Base-by-base conservation (phyloP, 192 early-diverging fungal species). In the Backusella psychrophila region DNA sequence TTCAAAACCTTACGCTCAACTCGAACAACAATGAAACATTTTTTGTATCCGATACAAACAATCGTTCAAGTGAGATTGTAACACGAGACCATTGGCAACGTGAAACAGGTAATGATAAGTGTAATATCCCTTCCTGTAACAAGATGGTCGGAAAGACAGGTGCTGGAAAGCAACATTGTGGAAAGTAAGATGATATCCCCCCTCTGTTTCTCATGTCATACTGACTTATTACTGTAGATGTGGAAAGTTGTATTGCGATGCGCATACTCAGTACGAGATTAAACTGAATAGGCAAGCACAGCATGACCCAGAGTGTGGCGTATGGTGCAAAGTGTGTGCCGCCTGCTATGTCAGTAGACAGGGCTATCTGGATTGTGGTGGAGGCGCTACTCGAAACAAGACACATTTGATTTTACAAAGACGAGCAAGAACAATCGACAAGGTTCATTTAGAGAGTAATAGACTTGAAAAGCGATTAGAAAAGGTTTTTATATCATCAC, bases 391-490 rank as follows among this genome's bases (percentile, higher is more conserved):
- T 17, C 85, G 90, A 19, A 86, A 71, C 39, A 75, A 81, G 53
- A 91, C 91, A 7, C 75, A 84, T 4, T 72, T 76, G 6, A 92
- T 93, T 77, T 73, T 80, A 33, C 83, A 83, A 44, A 71, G 80
- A 72, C 81, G 92, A 66, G 76, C 74, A 38, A 85, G 82, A 66
- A 87, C 88, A 12, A 84, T 88, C 4, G 89, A 89, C 36, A 80
- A 81, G 15, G 87, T 90, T 8, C 88, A 90, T 66, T 77, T 94
- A 39, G 93, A 93, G 70, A 87, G 87, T 4, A 94, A 93, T 74
- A 83, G 91, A 41, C 80, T 93, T 4, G 92, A 93, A 75, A 90
- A 92, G 76, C 85, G 93, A 3, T 77, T 94, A 34, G 93, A 94
- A 83, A 89, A 90, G 73, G 85, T 94, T 49, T 78, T 80, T 9